Base-by-base conservation (phyloP, 2,329 filamentous ascomycete genomes). In the Alternaria sp. region DNA sequence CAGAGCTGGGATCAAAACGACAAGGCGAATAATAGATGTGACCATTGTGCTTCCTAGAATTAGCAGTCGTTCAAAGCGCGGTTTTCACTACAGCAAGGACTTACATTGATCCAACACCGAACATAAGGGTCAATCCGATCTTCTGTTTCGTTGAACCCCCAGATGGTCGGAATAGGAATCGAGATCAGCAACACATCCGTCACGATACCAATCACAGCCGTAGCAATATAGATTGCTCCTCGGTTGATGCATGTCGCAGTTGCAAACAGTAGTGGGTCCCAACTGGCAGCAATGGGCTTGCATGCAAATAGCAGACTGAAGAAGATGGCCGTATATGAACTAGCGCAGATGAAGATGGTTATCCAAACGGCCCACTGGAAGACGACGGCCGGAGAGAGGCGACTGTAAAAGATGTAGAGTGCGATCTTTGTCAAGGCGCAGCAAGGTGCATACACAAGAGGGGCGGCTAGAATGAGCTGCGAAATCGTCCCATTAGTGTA, bases 221-320 rank as follows among this genome's bases (percentile, higher is more conserved):
- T 64, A 3, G 63, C 54, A 39, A 71, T 65, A 51, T 71, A 72
- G 10, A 71, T 64, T 21, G 62, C 67, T 8, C 60, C 56, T 28
- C 60, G 55, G 41, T 71, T 70, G 50, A 66, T 34, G 40, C 65
- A 71, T 33, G 33, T 28, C 9, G 58, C 67, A 10, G 21, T 49
- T 10, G 52, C 5, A n/a, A 56, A 39, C 9, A 71, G 41, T 6
- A 60, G 41, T 10, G 60, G 58, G 48, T 72, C 59, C 62, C 63
- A 71, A 33, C 60, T 66, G 13, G 58, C 63, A 13, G 61, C 53
- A 39, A 72, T 64, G 3, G 67, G 69, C 26, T 53, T 56, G 44
- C 68, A 72, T 13, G 69, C 61, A 28, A 71, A 71, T 5, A 72
- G 6, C 4, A 70, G 50, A 37, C 60, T 60, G 55, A 72, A 70